These are phyloP conservation scores for Entomortierella chlamydospora DNA, from an alignment of 192 early-diverging fungal genomes.

Conservation along the genomic window DNA sequence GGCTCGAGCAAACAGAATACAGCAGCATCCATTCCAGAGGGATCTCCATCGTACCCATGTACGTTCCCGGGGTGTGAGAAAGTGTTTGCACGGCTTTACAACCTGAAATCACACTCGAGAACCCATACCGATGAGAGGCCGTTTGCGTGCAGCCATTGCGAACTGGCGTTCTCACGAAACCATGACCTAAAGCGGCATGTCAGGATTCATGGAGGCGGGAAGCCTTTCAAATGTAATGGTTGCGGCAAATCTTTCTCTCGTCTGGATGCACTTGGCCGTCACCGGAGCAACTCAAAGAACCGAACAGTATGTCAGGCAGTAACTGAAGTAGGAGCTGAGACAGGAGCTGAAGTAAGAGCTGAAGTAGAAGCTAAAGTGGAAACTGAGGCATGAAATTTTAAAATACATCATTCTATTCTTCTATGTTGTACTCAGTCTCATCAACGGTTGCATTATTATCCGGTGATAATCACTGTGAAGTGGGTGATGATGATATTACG, in stretches of 20 bases:
- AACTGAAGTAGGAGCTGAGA: too few species aligned
- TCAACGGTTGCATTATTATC: too few species aligned
- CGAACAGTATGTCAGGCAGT: constrained; percentile 18
- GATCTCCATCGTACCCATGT: constrained; percentile 40
- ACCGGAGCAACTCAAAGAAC: constrained; percentile 60
- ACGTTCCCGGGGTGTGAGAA: constrained; percentile 65
- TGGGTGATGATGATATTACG: too few species aligned
- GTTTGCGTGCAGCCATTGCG: constrained; percentile 76
- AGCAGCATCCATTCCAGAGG: constrained; percentile 59
- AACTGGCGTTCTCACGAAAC: constrained; percentile 82
- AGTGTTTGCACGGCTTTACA: constrained; percentile 78
- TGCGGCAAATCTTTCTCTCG: constrained; percentile 82
- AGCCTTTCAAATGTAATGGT: constrained; percentile 75
- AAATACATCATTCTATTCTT: too few species aligned
- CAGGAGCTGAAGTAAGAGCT: too few species aligned
- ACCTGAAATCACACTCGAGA: constrained; percentile 77
- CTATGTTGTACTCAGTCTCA: too few species aligned
- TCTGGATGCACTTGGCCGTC: constrained; percentile 80
- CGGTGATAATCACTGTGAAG: too few species aligned
- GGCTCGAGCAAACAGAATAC: constrained; percentile 31
- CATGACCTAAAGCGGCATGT: constrained; percentile 89
- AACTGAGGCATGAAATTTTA: too few species aligned
- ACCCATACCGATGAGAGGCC: constrained; percentile 79
- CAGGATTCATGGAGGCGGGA: constrained; percentile 78
- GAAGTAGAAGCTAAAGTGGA: too few species aligned